Conservation (phyloP, 352 stramenopile genomes). For the Phytopythium mirpurense region DNA sequence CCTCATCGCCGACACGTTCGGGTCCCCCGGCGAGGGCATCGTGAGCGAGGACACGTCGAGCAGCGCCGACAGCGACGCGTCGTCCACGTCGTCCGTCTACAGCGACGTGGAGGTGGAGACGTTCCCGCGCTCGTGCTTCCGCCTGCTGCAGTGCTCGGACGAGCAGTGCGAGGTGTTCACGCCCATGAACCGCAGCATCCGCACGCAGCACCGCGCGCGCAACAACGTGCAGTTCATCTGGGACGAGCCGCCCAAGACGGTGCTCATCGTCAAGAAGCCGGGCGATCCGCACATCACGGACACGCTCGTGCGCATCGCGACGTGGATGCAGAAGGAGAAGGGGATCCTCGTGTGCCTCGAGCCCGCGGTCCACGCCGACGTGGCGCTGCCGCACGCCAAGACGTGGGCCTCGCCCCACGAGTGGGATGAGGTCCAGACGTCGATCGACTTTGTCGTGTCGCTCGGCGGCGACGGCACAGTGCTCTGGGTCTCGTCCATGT, state of each 20-base stretch:
- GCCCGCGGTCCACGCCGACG: constrained; percentile 62
- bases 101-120: constrained; percentile 30
- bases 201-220: constrained; percentile 74
- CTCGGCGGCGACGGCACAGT: constrained; percentile 94
- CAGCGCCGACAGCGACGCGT: constrained; percentile 37
- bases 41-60: constrained; percentile 62
- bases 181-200: constrained; percentile 81
- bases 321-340: constrained; percentile 76
- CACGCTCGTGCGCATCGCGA: constrained; percentile 53
- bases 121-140: constrained; percentile 58
- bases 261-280: constrained; percentile 88
- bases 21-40: constrained; percentile 63
- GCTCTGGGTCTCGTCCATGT: constrained; percentile 86
- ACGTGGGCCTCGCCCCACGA: constrained; percentile 60
- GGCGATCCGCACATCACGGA: constrained; percentile 75
- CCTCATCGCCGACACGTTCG: constrained; percentile 74
- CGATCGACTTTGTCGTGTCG: constrained; percentile 91
- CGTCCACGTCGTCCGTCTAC: constrained; percentile 32
- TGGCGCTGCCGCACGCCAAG: constrained; percentile 42
- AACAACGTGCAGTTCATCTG: constrained; percentile 90
- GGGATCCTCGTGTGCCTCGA: constrained; percentile 72
- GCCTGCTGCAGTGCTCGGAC: constrained; percentile 81
- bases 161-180: constrained; percentile 87
- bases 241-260: constrained; percentile 74
- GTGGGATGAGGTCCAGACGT: constrained; percentile 64